phyloP scores from a whole-genome alignment of 2,329 filamentous ascomycete species.

The Calonectria fujianensis region DNA sequence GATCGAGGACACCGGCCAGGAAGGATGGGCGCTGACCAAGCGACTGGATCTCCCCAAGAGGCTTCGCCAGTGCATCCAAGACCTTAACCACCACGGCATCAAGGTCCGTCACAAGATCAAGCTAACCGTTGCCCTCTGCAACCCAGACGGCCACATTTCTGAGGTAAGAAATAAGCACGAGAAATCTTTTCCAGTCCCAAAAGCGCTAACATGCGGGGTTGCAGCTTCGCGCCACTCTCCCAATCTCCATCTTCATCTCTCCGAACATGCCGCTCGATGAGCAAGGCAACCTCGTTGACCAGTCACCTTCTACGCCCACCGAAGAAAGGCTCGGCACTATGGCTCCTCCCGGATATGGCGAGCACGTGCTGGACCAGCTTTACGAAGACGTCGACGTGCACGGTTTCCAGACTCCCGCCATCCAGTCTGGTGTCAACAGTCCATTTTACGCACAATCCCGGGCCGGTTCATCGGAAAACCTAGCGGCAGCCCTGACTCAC shows the following conservation, averaged over 20 bases:
- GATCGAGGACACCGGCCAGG: slow-evolving; percentile 80
- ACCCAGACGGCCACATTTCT: slow-evolving; percentile 95
- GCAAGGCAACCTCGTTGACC: slow-evolving; percentile 84
- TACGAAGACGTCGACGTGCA: slow-evolving; percentile 90
- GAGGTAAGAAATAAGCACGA: slow-evolving; percentile 74
- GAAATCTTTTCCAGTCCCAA: background rate
- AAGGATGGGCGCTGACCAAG: slow-evolving; percentile 78
- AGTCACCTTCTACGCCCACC: slow-evolving; percentile 68
- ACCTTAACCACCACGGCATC: slow-evolving; percentile 91
- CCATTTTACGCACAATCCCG: slow-evolving; percentile 84
- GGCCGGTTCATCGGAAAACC: slow-evolving; percentile 87
- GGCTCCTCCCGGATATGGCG: slow-evolving; percentile 94
- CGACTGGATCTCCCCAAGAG: slow-evolving; percentile 85
- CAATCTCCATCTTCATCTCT: slow-evolving; percentile 95
- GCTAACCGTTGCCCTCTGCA: slow-evolving; percentile 91
- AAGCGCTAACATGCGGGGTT: slow-evolving; percentile 36
- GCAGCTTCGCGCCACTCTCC: slow-evolving; percentile 89
- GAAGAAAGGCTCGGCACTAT: slow-evolving; percentile 76
- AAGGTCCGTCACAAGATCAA: slow-evolving; percentile 95
- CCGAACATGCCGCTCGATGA: slow-evolving; percentile 93
- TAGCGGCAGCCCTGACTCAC: slow-evolving; percentile 71
- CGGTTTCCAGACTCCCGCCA: slow-evolving; percentile 86
- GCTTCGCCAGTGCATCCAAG: slow-evolving; percentile 89
- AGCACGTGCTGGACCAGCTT: slow-evolving; percentile 91
- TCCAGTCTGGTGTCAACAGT: slow-evolving; percentile 84